A percentile compares a stretch with the other conserved stretches of the same genome.
Conservation (phyloP, 345 rosid genomes). For the Eucalyptus fibrosa region DNA sequence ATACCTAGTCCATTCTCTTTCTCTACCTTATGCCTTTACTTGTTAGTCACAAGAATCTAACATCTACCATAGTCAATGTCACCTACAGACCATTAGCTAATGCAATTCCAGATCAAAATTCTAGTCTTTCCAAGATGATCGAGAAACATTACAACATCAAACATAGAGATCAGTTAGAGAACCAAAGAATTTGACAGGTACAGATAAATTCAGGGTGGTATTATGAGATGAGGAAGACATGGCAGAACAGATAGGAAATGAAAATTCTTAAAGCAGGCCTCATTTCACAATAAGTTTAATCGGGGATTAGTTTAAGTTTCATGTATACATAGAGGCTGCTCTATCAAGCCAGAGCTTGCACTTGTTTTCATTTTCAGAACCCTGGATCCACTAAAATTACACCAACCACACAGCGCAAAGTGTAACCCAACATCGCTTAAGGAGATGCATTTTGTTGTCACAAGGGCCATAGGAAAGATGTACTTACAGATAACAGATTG, state of each 20-base stretch:
- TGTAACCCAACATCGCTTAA: neutral
- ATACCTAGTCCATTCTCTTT: neutral
- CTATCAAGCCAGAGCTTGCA: neutral
- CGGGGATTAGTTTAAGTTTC: neutral
- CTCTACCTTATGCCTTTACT: neutral
- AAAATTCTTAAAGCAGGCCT: neutral
- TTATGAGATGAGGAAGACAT: neutral
- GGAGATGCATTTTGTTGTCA: neutral
- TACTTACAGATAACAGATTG: constrained; percentile 89
- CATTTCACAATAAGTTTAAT: neutral
- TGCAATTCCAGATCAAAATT: neutral
- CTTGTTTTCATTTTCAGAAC: neutral
- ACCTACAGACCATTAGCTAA: neutral
- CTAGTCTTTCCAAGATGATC: neutral
- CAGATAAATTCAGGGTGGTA: neutral
- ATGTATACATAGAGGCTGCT: neutral
- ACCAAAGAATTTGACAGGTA: neutral
- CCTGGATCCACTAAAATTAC: neutral
- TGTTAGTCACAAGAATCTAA: neutral
- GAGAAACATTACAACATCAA: neutral
- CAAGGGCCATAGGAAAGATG: neutral
- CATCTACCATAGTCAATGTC: neutral
- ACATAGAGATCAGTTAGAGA: neutral
- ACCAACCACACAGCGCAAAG: neutral
- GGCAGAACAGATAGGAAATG: neutral